Evolutionary conservation across 805 yeast genomes (phyloP).

Genomic region (Yarrowia sp.): DNA sequence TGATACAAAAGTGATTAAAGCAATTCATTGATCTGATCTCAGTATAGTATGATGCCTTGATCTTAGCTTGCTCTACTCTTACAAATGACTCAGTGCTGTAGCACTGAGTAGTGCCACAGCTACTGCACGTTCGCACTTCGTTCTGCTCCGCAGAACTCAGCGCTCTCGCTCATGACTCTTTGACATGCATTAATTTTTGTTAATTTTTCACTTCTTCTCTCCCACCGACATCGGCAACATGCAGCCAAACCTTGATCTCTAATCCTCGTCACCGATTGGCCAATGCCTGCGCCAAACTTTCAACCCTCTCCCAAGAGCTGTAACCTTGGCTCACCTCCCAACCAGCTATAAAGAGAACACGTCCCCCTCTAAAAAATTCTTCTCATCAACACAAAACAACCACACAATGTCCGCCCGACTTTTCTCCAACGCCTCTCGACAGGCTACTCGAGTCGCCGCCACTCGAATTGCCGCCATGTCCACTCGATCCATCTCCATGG

Average conservation of each 20-base stretch:
- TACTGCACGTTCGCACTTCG: no score
- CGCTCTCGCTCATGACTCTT: neutral
- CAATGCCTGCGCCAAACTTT: neutral
- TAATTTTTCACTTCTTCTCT: neutral
- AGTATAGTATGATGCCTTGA: no score
- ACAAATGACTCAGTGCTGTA: no score
- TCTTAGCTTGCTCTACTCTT: no score
- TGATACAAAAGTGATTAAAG: no score
- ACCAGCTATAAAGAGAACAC: no score
- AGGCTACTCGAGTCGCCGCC: slow-evolving; percentile 51
- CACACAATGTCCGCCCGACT: slow-evolving; percentile 24
- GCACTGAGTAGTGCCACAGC: no score
- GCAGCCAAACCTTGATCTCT: slow-evolving; percentile 18
- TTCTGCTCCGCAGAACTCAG: no score
- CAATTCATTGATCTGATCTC: no score
- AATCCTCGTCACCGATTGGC: neutral
- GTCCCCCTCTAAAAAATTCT: neutral
- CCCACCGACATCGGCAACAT: slow-evolving; percentile 18
- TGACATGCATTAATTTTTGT: neutral
- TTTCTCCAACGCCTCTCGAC: slow-evolving; percentile 36
- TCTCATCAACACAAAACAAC: neutral
- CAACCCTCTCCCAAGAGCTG: neutral
- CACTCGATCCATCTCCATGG: slow-evolving; percentile 63
- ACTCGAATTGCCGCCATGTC: slow-evolving; percentile 43
- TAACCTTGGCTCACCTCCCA: neutral